phyloP scores from a whole-genome alignment of 75 land plant species.

The Sequoia sempervirens region DNA sequence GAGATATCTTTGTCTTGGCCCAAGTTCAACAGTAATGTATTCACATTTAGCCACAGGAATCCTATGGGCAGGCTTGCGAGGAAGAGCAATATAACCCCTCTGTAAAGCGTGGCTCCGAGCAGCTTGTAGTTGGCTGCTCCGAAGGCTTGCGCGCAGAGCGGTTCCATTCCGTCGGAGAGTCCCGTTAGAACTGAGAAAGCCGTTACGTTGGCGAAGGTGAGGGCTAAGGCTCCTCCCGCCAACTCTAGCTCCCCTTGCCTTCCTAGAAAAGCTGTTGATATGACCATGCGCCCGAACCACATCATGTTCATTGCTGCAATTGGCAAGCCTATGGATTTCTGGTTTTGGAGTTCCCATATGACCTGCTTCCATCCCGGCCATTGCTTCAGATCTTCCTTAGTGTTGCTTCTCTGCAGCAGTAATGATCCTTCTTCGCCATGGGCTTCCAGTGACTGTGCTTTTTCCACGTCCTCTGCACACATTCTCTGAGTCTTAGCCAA shows the following conservation, averaged over 20 bases:
- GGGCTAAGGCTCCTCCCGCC: conserved; percentile 73
- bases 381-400: not conserved
- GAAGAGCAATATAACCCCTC: conserved; percentile 51
- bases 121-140: conserved; percentile 61
- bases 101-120: conserved; percentile 57
- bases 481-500: no score
- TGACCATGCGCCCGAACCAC: conserved; percentile 56
- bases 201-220: conserved; percentile 82
- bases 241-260: conserved; percentile 61
- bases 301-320: conserved; percentile 69
- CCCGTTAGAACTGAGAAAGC: conserved; percentile 81
- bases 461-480: not conserved
- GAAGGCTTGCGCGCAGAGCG: conserved; percentile 73
- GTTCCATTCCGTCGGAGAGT: conserved; percentile 77
- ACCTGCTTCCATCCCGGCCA: not conserved
- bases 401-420: not conserved
- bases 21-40: conserved; percentile 33
- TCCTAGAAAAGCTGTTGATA: conserved; percentile 72
- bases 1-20: conserved; percentile 64
- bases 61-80: conserved; percentile 45
- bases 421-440: not conserved
- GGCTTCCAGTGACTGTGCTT: not conserved
- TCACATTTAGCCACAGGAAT: conserved; percentile 63
- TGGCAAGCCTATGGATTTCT: conserved; percentile 43
- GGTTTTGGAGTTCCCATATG: conserved; percentile 42